phyloP scores from a whole-genome alignment of 257 asterid species.

The Solanum lignicaule region DNA sequence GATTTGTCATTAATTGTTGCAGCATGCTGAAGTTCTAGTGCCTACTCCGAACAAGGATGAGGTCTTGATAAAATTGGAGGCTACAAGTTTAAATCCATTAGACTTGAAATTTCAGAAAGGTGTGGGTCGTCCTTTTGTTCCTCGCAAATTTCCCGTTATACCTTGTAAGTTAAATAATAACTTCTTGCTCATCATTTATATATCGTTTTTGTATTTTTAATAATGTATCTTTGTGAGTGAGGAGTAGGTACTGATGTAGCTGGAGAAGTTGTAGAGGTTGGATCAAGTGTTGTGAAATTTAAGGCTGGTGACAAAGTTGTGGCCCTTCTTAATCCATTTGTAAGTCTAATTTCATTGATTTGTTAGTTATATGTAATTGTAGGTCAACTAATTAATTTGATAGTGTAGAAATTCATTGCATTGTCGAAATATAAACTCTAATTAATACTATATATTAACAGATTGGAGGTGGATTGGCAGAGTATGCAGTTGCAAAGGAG shows the following conservation, averaged over 20 bases:
- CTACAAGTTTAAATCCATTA: slow-evolving; percentile 44
- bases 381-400: not conserved
- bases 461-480: slow-evolving; percentile 46
- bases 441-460: not conserved
- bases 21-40: not conserved
- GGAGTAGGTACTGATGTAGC: slow-evolving; percentile 51
- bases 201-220: not conserved
- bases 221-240: not conserved
- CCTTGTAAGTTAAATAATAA: slow-evolving; percentile 27
- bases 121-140: slow-evolving; percentile 31
- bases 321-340: slow-evolving; percentile 17
- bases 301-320: slow-evolving; percentile 58
- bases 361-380: not conserved
- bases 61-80: not conserved
- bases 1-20: not conserved
- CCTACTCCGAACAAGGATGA: not conserved
- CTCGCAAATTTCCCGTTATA: slow-evolving; percentile 35
- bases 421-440: not conserved
- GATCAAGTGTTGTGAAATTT: slow-evolving; percentile 35
- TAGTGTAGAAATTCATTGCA: not conserved
- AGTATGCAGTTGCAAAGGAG: slow-evolving; percentile 42
- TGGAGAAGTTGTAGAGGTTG: slow-evolving; percentile 52
- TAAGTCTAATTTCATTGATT: slow-evolving; percentile 8
- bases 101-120: slow-evolving; percentile 66
- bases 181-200: not conserved